A percentile compares a stretch with the other conserved stretches of the same genome.
Evolutionary conservation across 2,329 filamentous ascomycete genomes (phyloP).

Genomic region (Podosphaera fusca): DNA sequence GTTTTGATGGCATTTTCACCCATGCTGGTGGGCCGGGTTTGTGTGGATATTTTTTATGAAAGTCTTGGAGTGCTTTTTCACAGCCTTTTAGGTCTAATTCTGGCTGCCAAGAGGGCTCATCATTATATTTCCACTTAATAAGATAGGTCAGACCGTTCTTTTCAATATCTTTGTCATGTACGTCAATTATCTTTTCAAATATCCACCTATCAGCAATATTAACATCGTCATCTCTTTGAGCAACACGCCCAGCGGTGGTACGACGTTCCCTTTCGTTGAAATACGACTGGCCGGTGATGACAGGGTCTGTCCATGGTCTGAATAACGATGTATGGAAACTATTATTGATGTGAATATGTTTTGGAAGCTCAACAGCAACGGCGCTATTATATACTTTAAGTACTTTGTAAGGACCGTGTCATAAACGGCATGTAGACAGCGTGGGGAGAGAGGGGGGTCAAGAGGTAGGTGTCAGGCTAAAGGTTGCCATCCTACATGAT

Average conservation of each 20-base stretch:
- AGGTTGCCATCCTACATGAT: too few species aligned
- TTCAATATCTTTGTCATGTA: conserved; percentile 33
- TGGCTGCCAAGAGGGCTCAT: too few species aligned
- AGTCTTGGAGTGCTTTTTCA: too few species aligned
- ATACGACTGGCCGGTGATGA: background rate
- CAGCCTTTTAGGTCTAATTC: too few species aligned
- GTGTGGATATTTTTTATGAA: too few species aligned
- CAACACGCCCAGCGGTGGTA: background rate
- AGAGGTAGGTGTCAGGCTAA: too few species aligned
- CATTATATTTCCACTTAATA: background rate
- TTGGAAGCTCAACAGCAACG: background rate
- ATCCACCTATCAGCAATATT: conserved; percentile 1
- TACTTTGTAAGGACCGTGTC: background rate
- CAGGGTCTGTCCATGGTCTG: background rate
- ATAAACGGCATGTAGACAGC: too few species aligned
- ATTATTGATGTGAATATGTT: background rate
- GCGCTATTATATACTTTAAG: background rate
- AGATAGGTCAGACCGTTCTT: background rate
- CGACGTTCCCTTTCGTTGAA: background rate
- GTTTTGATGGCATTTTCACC: background rate
- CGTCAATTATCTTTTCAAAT: conserved; percentile 18
- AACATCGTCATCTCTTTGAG: conserved; percentile 1
- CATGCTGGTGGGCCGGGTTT: background rate
- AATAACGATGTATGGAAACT: background rate
- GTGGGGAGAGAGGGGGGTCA: too few species aligned